Conservation (phyloP, 352 stramenopile genomes). For the Pythium monospermum region DNA sequence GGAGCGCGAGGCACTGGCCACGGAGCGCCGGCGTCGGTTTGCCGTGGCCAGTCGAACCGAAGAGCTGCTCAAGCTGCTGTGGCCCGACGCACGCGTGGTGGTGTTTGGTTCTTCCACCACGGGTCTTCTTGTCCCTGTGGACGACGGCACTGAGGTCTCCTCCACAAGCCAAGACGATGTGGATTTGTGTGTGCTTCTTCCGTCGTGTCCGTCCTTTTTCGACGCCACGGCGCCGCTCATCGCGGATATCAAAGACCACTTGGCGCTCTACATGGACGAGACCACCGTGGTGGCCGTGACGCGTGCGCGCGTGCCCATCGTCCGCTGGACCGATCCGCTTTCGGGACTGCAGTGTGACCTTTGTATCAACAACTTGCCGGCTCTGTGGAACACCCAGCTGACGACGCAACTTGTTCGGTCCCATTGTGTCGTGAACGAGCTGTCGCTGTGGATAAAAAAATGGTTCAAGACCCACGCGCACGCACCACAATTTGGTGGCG, state of each 20-base stretch:
- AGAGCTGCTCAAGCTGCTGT: slow-evolving; percentile 40
- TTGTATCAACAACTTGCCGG: slow-evolving; percentile 78
- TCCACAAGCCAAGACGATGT: slow-evolving; percentile 37
- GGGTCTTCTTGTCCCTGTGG: slow-evolving; percentile 22
- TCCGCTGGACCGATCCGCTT: slow-evolving; percentile 43
- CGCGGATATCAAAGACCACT: slow-evolving; percentile 64
- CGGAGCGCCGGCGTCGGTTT: slow-evolving; percentile 26
- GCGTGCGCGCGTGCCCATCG: slow-evolving; percentile 63
- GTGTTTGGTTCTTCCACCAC: slow-evolving; percentile 70
- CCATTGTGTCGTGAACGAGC: neutral
- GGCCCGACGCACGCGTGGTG: slow-evolving; percentile 59
- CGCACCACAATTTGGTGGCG: slow-evolving; percentile 25
- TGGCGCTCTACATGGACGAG: slow-evolving; percentile 41
- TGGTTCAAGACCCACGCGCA: slow-evolving; percentile 37
- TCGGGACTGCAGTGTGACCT: slow-evolving; percentile 53
- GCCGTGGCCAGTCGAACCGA: slow-evolving; percentile 37
- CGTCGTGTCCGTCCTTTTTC: slow-evolving; percentile 39
- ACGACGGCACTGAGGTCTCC: neutral
- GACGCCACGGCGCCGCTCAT: slow-evolving; percentile 47
- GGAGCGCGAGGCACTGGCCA: neutral
- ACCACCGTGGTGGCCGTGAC: slow-evolving; percentile 29
- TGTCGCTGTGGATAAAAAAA: slow-evolving; percentile 51
- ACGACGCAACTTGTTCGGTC: slow-evolving; percentile 21
- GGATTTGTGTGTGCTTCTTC: slow-evolving; percentile 68
- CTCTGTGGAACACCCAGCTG: slow-evolving; percentile 77